phyloP scores from a whole-genome alignment of 225 moss, liverwort and hornwort species.

The Ulota crispa region DNA sequence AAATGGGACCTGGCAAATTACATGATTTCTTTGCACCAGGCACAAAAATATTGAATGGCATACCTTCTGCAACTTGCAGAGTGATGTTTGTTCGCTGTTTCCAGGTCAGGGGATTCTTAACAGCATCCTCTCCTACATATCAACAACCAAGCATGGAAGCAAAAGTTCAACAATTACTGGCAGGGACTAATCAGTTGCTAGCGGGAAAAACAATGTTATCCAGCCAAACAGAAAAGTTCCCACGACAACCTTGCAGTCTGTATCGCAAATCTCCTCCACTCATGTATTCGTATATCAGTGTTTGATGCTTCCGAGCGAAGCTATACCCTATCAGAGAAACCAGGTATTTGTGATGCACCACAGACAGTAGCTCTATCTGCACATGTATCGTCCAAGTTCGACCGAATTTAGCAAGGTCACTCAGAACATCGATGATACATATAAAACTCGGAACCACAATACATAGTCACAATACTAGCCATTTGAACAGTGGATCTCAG shows the following conservation, averaged over 20 bases:
- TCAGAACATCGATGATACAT: not conserved
- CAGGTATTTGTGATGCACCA: constrained; percentile 53
- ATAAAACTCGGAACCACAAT: not conserved
- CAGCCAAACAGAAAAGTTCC: not conserved
- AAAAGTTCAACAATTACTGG: not conserved
- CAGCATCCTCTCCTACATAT: constrained; percentile 28
- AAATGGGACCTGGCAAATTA: not conserved
- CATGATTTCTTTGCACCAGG: not conserved
- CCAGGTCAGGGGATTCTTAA: constrained; percentile 38
- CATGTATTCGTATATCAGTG: constrained; percentile 60
- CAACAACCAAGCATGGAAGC: not conserved
- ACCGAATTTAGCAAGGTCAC: not conserved
- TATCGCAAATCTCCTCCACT: constrained; percentile 54
- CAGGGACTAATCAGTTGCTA: not conserved
- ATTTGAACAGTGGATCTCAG: not conserved
- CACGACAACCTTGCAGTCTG: constrained; percentile 39
- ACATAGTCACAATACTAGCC: not conserved
- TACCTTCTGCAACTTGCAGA: constrained; percentile 52
- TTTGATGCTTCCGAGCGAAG: constrained; percentile 37
- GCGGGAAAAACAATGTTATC: not conserved
- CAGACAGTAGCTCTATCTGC: constrained; percentile 66
- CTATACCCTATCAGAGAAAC: constrained; percentile 58
- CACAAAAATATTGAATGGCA: not conserved
- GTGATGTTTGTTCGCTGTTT: constrained; percentile 39
- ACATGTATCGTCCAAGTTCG: constrained; percentile 6